Evolutionary conservation across 805 yeast species (phyloP).

Genomic region (Grigorovia humatica): DNA sequence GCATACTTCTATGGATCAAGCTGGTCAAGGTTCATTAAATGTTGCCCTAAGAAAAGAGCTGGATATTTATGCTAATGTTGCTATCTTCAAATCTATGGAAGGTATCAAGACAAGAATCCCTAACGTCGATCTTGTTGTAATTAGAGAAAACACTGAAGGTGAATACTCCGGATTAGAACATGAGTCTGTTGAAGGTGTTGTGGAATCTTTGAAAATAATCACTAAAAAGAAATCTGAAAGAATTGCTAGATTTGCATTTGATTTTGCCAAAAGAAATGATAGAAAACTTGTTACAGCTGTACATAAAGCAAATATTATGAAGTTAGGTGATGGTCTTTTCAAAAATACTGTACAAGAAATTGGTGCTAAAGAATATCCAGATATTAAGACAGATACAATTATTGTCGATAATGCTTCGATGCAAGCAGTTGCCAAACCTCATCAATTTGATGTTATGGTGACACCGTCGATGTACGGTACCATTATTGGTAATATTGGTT

Average conservation of each 20-base stretch:
- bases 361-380: slow-evolving; percentile 77
- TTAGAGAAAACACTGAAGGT: slow-evolving; percentile 98
- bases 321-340: slow-evolving; percentile 95
- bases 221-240: slow-evolving; percentile 93
- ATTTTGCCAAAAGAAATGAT: slow-evolving; percentile 85
- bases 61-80: slow-evolving; percentile 90
- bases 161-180: slow-evolving; percentile 98
- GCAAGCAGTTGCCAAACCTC: slow-evolving; percentile 98
- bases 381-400: slow-evolving; percentile 75
- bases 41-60: slow-evolving; percentile 94
- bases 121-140: slow-evolving; percentile 84
- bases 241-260: slow-evolving; percentile 94
- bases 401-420: slow-evolving; percentile 98
- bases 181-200: slow-evolving; percentile 95
- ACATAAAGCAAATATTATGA: slow-evolving; percentile 99
- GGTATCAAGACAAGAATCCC: slow-evolving; percentile 87
- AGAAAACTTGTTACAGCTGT: slow-evolving; percentile 91
- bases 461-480: slow-evolving; percentile 98
- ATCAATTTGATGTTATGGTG: slow-evolving; percentile 95
- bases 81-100: slow-evolving; percentile 86
- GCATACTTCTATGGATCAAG: slow-evolving; percentile 74
- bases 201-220: slow-evolving; percentile 90
- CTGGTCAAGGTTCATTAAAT: slow-evolving; percentile 76
- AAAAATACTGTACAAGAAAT: slow-evolving; percentile 86
- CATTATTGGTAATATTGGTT: slow-evolving; percentile 94